Evolutionary conservation across 75 land plant genomes (phyloP).

Genomic region (Selaginella tamariscina): DNA sequence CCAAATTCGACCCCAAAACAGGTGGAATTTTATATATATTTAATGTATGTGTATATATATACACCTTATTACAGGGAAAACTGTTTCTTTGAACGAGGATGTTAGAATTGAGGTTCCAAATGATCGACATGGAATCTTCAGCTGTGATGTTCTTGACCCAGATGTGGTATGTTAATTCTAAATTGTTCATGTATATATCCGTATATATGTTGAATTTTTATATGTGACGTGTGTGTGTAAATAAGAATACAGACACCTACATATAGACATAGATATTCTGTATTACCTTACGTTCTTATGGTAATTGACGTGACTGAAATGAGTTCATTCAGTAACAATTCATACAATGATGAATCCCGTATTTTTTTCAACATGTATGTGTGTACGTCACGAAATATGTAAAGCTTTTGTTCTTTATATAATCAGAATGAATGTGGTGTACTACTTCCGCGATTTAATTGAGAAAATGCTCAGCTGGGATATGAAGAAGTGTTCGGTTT

Average conservation of each 20-base stretch:
- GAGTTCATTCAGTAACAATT: too few relatives aligned
- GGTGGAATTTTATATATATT: slow-evolving; percentile 32
- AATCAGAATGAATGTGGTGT: slow-evolving; percentile 48
- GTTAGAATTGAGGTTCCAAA: slow-evolving; percentile 73
- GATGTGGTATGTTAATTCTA: slow-evolving; percentile 79
- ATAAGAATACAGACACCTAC: too few relatives aligned
- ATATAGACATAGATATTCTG: too few relatives aligned
- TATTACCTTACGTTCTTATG: too few relatives aligned
- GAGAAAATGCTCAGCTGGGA: slow-evolving; percentile 72
- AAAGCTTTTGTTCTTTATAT: slow-evolving; percentile 13
- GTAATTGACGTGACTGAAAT: too few relatives aligned
- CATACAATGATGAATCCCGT: too few relatives aligned
- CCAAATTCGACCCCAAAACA: slow-evolving; percentile 67
- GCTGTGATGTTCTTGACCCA: slow-evolving; percentile 90
- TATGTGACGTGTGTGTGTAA: background rate
- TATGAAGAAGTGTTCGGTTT: slow-evolving; percentile 93
- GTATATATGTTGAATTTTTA: background rate
- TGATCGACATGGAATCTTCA: slow-evolving; percentile 78
- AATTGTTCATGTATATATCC: slow-evolving; percentile 2
- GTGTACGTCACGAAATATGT: too few relatives aligned
- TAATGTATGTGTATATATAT: too few relatives aligned
- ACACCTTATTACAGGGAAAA: slow-evolving; percentile 71
- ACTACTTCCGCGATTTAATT: slow-evolving; percentile 94
- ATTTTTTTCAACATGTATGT: too few relatives aligned
- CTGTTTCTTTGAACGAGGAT: slow-evolving; percentile 56